Conservation (phyloP, 495 filamentous ascomycete genomes). For the Diplogelasinospora grovesii region DNA sequence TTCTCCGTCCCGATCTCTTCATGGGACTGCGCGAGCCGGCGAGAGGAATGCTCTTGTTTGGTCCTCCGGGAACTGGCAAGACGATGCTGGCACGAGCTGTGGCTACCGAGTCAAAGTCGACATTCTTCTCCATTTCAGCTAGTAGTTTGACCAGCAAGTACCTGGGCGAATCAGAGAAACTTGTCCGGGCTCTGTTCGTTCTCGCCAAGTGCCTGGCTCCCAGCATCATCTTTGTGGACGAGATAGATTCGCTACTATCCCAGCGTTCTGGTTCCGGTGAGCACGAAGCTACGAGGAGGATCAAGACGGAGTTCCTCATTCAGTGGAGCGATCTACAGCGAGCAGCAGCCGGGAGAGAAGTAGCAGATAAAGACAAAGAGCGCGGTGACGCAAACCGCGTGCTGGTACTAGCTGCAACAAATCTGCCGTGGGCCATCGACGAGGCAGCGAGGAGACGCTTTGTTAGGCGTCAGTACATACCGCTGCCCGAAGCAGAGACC, state of each 20-base stretch:
- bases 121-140: conserved; percentile 95
- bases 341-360: conserved; percentile 81
- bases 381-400: conserved; percentile 86
- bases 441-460: conserved; percentile 90
- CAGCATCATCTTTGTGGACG: conserved; percentile 97
- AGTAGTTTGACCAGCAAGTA: conserved; percentile 94
- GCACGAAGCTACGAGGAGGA: conserved; percentile 86
- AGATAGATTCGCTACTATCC: conserved; percentile 93
- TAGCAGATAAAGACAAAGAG: conserved; percentile 55
- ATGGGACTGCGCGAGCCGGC: conserved; percentile 92
- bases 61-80: conserved; percentile 93
- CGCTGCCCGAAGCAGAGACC: conserved; percentile 77
- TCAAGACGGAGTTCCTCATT: conserved; percentile 97
- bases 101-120: conserved; percentile 88
- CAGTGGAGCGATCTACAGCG: conserved; percentile 93
- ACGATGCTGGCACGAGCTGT: conserved; percentile 97
- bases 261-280: conserved; percentile 76
- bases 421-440: conserved; percentile 96
- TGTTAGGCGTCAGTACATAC: conserved; percentile 93
- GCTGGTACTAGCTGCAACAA: conserved; percentile 91
- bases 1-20: conserved; percentile 92
- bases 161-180: conserved; percentile 93
- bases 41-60: conserved; percentile 92
- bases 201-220: conserved; percentile 87
- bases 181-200: conserved; percentile 86